Evolutionary conservation across 306 rosid genomes (phyloP), one percentile per base, ranked within the genome.

Genomic region (Malus orientalis): DNA sequence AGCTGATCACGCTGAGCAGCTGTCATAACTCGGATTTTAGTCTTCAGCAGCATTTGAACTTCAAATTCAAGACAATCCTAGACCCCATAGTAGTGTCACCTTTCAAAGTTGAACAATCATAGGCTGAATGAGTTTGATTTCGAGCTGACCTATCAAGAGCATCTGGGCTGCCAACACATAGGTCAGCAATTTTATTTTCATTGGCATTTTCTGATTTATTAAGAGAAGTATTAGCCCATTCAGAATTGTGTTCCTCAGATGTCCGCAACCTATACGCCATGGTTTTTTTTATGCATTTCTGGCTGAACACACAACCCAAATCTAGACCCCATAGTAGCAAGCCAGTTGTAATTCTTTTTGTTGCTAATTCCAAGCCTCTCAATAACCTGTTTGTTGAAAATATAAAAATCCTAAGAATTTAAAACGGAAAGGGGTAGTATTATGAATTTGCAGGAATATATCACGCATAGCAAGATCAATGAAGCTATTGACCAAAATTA

Each of bases 1-100:
- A 90, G 93, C 80, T 89, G 88, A 67, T 86, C 88, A 78, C 97
- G 97, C 69, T 95, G 97, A 66, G 85, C 93, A 64, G 92, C 88
- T 69, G 96, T 92, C 97, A 92, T 95, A 68, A 95, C 88, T 78
- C 84, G 90, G 60, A 78, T 77, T 62, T 94, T 89, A 67, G 98
- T 88, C 30, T 20, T 20, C 29, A 19, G 77, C 68, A 75, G 66
- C 22, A 57, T 25, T 8, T 78, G 76, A 7, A 62, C 20, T 53
- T 38, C 68, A 63, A 33, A 25, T 53, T 69, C 36, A 69, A 62
- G 58, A 8, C 67, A 68, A 70, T 72, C 49, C 49, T 36, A 44
- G 75, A 47, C 29, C 29, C 29, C 29, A 27, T 72, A 74, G 74
- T 77, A 72, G 69, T 80, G 77, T 58, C 83, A 44, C 82, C 76